Evolutionary conservation across 331 rosid genomes (phyloP), one percentile per base, ranked within the genome.

Genomic region (Quercus lobata): DNA sequence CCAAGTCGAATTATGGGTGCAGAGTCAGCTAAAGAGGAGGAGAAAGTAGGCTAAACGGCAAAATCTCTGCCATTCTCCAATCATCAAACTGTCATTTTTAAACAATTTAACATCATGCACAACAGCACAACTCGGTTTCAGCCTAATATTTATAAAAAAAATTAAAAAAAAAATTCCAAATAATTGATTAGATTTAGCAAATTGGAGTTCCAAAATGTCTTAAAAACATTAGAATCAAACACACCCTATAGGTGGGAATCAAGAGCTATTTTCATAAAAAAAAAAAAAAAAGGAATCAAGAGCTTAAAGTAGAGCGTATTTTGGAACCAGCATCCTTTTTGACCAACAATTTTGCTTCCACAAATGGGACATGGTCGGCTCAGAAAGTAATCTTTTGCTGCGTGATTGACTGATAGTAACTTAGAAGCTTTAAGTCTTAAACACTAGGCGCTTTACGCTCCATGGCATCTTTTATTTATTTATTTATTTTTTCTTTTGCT

Each of bases 321-420:
- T 57, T 41, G 58, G 81, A 82, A 75, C 82, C 73, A 24, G 29
- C 9, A 73, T 79, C 75, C 78, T 75, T 73, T 69, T 56, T 72
- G 82, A 81, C 78, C 63, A 21, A 46, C 62, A 77, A 72, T 55
- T 77, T 78, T 81, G 80, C 79, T 74, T 76, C 80, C 83, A 83
- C n/a, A 81, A 76, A 78, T 37, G 81, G 75, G 84, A 79, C 69
- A 81, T 41, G 63, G 72, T 58, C 14, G n/a, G 35, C 71, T 56
- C 58, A 29, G 57, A 88, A 83, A 83, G 82, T 73, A 52, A 14
- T 76, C 69, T 86, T 75, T 77, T 57, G 32, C 79, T 55, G 68
- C 71, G 78, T 49, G 78, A 74, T 77, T 55, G 68, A 71, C 75
- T 49, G 78, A 74, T 77, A 49, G 55, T 3, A 73, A 55, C 27